A percentile compares a stretch with the other conserved stretches of the same genome.
phyloP scores from a whole-genome alignment of 139 green algal genomes.

The Trebouxia sp. region DNA sequence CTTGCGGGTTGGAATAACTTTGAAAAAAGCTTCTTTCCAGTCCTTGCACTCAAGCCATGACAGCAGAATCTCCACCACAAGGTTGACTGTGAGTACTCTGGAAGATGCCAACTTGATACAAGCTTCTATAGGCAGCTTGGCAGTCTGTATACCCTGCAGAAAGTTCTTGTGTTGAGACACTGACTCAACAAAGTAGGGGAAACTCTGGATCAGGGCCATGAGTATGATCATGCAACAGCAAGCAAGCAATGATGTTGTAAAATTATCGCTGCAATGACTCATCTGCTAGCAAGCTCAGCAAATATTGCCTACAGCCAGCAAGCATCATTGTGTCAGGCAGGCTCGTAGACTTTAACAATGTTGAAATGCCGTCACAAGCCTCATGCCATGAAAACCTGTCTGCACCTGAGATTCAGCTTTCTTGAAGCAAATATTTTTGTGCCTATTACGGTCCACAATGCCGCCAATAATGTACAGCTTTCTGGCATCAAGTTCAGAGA shows the following conservation, averaged over 20 bases:
- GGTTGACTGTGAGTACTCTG: constrained; percentile 84
- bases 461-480: constrained; percentile 87
- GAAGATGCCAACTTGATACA: constrained; percentile 64
- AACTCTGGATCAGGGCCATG: background rate
- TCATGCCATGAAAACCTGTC: background rate
- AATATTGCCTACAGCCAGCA: background rate
- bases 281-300: background rate
- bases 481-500: constrained; percentile 64
- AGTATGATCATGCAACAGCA: background rate
- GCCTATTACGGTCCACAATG: constrained; percentile 85
- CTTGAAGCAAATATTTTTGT: constrained; percentile 65
- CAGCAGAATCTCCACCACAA: constrained; percentile 65
- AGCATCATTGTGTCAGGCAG: background rate
- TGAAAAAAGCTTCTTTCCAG: constrained; percentile 15
- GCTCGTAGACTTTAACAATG: background rate
- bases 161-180: background rate
- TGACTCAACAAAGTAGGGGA: background rate
- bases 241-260: background rate
- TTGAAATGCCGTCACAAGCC: background rate
- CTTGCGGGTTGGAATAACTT: constrained; percentile 14
- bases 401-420: constrained; percentile 49
- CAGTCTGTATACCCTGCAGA: constrained; percentile 71
- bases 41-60: constrained; percentile 31
- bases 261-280: background rate
- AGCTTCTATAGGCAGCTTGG: constrained; percentile 73